Evolutionary conservation across 1,284 basidiomycete species (phyloP).

Genomic region (Cutaneotrichosporon mucoides): DNA sequence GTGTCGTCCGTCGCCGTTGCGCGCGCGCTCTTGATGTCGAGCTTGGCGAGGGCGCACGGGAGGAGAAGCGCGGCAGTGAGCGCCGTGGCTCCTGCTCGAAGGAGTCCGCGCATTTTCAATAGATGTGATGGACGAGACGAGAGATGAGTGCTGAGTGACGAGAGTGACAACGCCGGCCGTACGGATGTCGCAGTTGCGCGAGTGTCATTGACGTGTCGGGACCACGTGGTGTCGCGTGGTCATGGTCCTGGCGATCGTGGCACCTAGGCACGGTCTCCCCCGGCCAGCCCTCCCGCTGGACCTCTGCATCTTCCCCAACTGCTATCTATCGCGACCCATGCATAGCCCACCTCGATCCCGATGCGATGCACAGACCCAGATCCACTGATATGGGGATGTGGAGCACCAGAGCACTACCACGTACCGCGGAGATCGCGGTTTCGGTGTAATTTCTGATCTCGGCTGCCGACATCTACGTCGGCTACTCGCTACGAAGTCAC

Average conservation of each 20-base stretch:
- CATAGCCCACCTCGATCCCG: no score
- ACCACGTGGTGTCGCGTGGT: neutral
- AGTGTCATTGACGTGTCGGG: neutral
- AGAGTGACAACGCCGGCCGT: neutral
- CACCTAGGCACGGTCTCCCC: neutral
- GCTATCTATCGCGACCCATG: no score
- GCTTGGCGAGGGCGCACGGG: neutral
- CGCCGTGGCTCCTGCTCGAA: neutral
- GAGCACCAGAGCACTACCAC: no score
- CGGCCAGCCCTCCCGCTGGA: no score
- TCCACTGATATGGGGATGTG: no score
- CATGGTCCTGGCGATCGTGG: neutral
- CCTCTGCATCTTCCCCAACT: no score
- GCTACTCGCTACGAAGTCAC: neutral
- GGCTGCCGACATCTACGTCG: no score
- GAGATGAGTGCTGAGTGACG: neutral
- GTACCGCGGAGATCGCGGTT: no score
- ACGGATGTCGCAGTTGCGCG: neutral
- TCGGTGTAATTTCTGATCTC: no score
- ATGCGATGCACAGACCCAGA: no score
- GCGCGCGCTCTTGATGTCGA: neutral
- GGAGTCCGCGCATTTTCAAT: neutral
- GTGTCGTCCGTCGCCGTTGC: neutral
- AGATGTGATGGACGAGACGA: neutral
- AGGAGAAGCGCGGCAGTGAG: neutral